Evolutionary conservation across 2,329 filamentous ascomycete genomes (phyloP).

Genomic region (Pseudocercospora crystallina): DNA sequence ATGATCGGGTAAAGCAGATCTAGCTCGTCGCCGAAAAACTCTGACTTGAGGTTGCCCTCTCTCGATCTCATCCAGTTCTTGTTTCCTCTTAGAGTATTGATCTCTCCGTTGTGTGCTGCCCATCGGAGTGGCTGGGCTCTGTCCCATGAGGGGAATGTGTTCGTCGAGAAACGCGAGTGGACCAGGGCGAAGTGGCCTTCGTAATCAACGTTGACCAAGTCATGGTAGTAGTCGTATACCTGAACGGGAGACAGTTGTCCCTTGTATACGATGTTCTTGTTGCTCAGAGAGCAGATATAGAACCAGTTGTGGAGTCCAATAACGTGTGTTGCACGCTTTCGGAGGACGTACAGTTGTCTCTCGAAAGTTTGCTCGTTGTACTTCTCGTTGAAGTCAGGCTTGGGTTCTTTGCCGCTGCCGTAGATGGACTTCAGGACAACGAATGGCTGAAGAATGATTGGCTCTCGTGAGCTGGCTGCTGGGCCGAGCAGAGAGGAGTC

Average conservation of each 20-base stretch:
- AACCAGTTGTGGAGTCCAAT: conserved; percentile 98
- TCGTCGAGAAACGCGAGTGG: conserved; percentile 95
- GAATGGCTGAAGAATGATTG: conserved; percentile 92
- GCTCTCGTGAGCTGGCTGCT: conserved; percentile 89
- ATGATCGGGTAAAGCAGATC: conserved; percentile 91
- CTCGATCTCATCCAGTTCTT: conserved; percentile 99
- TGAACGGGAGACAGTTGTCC: conserved; percentile 91
- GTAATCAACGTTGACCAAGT: conserved; percentile 94
- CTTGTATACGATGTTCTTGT: conserved; percentile 99
- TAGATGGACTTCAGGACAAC: conserved; percentile 85
- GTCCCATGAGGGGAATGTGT: conserved; percentile 98
- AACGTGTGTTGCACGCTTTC: conserved; percentile 91
- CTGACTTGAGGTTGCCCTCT: conserved; percentile 91
- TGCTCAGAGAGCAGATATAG: conserved; percentile 92
- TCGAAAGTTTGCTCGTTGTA: conserved; percentile 89
- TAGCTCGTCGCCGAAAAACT: conserved; percentile 88
- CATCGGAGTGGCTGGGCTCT: conserved; percentile 93
- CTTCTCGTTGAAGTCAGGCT: conserved; percentile 71
- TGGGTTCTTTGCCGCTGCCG: conserved; percentile 75
- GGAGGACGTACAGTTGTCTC: conserved; percentile 87
- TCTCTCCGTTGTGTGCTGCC: conserved; percentile 98
- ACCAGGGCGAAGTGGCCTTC: conserved; percentile 96
- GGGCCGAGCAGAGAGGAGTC: conserved; percentile 92
- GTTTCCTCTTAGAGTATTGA: conserved; percentile 94
- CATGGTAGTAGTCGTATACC: conserved; percentile 97